Evolutionary conservation across 495 filamentous ascomycete genomes (phyloP), one percentile per base, ranked within the genome.

Genomic region (Penicillium roqueforti): DNA sequence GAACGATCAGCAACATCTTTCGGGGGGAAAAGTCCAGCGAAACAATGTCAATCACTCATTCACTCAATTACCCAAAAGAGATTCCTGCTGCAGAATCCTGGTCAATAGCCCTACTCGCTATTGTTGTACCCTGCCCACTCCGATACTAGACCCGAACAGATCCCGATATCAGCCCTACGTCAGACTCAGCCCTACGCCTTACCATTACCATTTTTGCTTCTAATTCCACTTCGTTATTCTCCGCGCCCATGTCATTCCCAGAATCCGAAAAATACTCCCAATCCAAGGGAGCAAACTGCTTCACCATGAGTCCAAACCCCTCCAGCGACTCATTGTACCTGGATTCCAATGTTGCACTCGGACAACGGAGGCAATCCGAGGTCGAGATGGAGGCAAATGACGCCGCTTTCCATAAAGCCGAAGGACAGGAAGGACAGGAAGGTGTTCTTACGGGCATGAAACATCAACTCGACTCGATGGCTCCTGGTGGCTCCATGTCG

Each of bases 181-280:
- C 18, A 39, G 20, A 4, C 48, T 62, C 62, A 65, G 62, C 62
- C 62, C 62, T 62, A 57, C 50, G 47, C 32, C 47, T 55, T 51
- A 58, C 51, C 58, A 54, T 39, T 51, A 58, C 28, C 32, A 25
- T 51, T 19, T 25, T 28, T 48, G 16, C 34, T 16, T 41, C 19
- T 19, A 37, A 25, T 50, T 6, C 11, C 13, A 23, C 18, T 13
- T 26, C 23, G 29, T 9, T 18, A 18, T 5, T 32, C 28, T 20
- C 18, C 44, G 3, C 46, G 1, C 29, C 34, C 11, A 25, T 48
- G 44, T 45, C 46, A 20, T 46, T 42, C 14, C 14, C 32, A 16
- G 32, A 7, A 36, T 36, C 32, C 14, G n/a, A 36, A 16, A 42
- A 22, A 7, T 29, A 42, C 20, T 16, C 55, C 25, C 10, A 13